Evolutionary conservation across 805 yeast genomes (phyloP).

Genomic region (Sugiyamaella marilandica): DNA sequence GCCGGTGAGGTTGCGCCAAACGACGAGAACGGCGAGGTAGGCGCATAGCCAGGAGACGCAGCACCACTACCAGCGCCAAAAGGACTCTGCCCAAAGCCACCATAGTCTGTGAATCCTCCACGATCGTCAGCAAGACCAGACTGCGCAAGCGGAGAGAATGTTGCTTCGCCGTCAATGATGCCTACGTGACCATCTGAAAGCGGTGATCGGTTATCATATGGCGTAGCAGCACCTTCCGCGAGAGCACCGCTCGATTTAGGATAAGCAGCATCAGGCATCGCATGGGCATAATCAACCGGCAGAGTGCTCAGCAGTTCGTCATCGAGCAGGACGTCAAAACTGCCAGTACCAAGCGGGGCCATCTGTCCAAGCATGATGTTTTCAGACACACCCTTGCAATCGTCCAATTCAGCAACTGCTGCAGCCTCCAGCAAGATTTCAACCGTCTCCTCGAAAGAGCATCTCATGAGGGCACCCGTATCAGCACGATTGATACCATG

Average conservation of each 20-base stretch:
- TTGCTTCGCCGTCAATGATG: constrained; percentile 54
- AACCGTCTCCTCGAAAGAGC: constrained; percentile 98
- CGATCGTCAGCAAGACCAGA: constrained; percentile 75
- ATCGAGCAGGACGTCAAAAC: constrained; percentile 92
- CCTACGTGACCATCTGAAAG: constrained; percentile 29
- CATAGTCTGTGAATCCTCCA: constrained; percentile 86
- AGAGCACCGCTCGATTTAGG: constrained; percentile 80
- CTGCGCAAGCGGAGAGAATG: constrained; percentile 86
- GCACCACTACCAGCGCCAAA: constrained; percentile 36
- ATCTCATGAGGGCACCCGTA: constrained; percentile 98
- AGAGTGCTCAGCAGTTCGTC: constrained; percentile 72
- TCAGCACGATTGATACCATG: constrained; percentile 99
- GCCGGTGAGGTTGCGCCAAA: constrained; percentile 58
- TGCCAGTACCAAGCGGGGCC: constrained; percentile 98
- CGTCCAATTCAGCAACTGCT: constrained; percentile 95
- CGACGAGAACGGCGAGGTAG: constrained; percentile 69
- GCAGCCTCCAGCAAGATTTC: constrained; percentile 97
- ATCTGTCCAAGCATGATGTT: constrained; percentile 96
- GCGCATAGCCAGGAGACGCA: constrained; percentile 62
- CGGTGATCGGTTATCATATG: constrained; percentile 69
- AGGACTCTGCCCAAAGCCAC: constrained; percentile 61
- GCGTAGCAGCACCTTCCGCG: constrained; percentile 81
- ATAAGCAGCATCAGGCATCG: constrained; percentile 78
- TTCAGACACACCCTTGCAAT: constrained; percentile 97
- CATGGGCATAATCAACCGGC: constrained; percentile 44